Evolutionary conservation across 805 yeast species (phyloP).

Genomic region (Millerozyma miso): DNA sequence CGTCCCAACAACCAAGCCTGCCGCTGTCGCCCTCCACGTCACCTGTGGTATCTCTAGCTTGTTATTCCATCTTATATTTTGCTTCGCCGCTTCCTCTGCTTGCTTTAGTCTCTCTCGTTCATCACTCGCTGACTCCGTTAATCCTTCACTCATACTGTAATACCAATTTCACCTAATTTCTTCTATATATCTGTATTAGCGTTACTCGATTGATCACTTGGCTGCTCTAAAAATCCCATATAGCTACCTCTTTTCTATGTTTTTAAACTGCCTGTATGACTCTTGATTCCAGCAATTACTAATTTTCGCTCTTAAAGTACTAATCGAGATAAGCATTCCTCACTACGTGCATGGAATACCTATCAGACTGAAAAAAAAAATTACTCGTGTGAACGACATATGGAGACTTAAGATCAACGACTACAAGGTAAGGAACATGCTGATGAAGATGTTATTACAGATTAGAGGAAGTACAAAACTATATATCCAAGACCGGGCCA

Average conservation of each 20-base stretch:
- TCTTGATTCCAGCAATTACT: not conserved
- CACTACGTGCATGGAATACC: not conserved
- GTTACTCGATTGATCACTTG: too few relatives aligned
- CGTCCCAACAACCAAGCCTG: slow-evolving; percentile 83
- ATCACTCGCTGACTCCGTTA: not conserved
- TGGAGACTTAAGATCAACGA: not conserved
- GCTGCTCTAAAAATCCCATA: not conserved
- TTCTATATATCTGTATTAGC: not conserved
- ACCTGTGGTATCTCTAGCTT: slow-evolving; percentile 60
- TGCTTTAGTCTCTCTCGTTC: not conserved
- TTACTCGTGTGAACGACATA: not conserved
- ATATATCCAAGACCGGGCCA: not conserved
- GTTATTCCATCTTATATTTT: slow-evolving; percentile 27
- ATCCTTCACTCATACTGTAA: not conserved
- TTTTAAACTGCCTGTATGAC: not conserved
- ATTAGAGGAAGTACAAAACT: not conserved
- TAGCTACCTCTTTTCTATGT: not conserved
- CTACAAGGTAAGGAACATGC: not conserved
- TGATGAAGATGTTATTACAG: not conserved
- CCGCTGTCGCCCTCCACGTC: slow-evolving; percentile 67
- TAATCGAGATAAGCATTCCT: not conserved
- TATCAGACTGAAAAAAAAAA: not conserved
- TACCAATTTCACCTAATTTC: not conserved
- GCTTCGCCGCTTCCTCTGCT: not conserved
- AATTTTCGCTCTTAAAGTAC: not conserved